Evolutionary conservation across 202 grass and related monocot genomes (phyloP).

Genomic region (Schoenoplectus tabernaemontani): DNA sequence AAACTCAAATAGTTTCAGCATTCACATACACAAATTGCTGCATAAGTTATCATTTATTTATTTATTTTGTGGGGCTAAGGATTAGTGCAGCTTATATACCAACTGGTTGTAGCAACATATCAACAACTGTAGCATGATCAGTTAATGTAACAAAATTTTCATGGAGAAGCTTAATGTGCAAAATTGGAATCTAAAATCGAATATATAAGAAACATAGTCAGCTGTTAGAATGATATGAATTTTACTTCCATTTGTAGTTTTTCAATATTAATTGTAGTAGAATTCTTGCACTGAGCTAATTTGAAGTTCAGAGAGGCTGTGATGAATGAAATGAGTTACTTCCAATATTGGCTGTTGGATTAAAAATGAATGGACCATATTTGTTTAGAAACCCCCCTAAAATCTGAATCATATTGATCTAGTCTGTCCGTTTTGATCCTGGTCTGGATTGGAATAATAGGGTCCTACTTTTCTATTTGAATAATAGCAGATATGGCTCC

Average conservation of each 20-base stretch:
- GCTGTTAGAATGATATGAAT: too few species aligned
- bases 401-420: too few species aligned
- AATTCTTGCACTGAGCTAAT: neutral
- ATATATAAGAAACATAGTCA: neutral
- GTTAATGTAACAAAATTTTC: neutral
- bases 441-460: too few species aligned
- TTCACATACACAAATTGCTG: neutral
- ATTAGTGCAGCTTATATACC: neutral
- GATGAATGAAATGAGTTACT: too few species aligned
- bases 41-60: neutral
- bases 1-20: neutral
- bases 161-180: neutral
- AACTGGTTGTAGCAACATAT: neutral
- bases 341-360: too few species aligned
- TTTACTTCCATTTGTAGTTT: too few species aligned
- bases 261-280: neutral
- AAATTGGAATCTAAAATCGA: neutral
- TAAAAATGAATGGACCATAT: too few species aligned
- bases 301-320: neutral
- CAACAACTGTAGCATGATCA: neutral
- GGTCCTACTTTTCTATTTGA: too few species aligned
- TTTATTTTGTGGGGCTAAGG: neutral
- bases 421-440: too few species aligned
- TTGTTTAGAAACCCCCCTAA: too few species aligned
- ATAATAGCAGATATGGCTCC: too few species aligned